These are phyloP conservation scores for Xylariaceae sp. DNA, from an alignment of 2,329 filamentous ascomycete genomes.

Conservation along the genomic window DNA sequence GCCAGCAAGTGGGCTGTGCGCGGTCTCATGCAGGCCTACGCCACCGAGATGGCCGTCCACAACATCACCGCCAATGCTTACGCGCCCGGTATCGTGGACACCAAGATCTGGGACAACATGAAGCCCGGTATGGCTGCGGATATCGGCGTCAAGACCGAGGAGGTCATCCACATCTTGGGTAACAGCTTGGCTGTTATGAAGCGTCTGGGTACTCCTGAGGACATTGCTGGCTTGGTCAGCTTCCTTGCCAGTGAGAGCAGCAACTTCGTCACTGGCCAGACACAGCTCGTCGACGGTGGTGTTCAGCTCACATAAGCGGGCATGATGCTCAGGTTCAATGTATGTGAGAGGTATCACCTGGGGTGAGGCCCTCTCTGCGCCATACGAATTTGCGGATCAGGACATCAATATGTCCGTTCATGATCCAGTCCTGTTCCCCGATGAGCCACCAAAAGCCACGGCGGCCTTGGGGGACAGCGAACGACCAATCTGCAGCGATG, in stretches of 20 bases:
- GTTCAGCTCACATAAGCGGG: constrained; percentile 31
- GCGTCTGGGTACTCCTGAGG: constrained; percentile 54
- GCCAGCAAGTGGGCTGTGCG: constrained; percentile 63
- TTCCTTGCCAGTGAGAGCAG: constrained; percentile 55
- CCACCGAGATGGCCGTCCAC: constrained; percentile 59
- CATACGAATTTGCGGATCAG: not conserved
- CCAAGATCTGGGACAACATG: constrained; percentile 64
- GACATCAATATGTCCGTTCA: not conserved
- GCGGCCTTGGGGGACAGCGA: too few species aligned
- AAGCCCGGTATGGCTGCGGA: constrained; percentile 54
- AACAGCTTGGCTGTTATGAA: constrained; percentile 51
- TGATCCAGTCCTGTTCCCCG: not conserved
- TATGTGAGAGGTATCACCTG: not conserved
- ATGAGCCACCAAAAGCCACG: not conserved
- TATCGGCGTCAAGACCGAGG: constrained; percentile 45
- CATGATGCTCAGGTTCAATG: not conserved
- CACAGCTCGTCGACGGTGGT: constrained; percentile 56
- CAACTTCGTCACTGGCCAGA: constrained; percentile 63
- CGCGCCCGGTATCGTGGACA: constrained; percentile 62
- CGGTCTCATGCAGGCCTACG: constrained; percentile 60
- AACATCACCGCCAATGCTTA: constrained; percentile 64
- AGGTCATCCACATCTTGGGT: constrained; percentile 51
- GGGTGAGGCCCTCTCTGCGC: not conserved
- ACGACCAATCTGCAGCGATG: too few species aligned
- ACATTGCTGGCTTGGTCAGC: constrained; percentile 58